Conservation (phyloP, 2,329 filamentous ascomycete species). For the Fonsecaea erecta region DNA sequence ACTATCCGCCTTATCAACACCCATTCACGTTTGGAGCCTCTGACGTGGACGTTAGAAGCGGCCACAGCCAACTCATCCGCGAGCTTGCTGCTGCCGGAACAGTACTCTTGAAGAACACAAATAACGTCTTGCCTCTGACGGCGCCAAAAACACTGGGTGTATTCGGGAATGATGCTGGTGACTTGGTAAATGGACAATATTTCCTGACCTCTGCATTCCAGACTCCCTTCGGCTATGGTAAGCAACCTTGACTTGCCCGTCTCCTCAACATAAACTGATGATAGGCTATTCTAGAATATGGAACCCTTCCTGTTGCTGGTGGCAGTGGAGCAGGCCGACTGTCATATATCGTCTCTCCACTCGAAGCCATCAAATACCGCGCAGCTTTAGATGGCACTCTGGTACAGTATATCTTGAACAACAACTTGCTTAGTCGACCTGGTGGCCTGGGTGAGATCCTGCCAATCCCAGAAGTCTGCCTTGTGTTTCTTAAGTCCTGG, state of each 20-base stretch:
- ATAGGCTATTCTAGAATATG: slow-evolving; percentile 20
- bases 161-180: slow-evolving; percentile 54
- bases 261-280: not conserved
- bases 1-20: slow-evolving; percentile 20
- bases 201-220: slow-evolving; percentile 23
- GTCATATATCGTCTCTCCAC: slow-evolving; percentile 40
- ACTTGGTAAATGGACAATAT: slow-evolving; percentile 29
- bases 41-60: slow-evolving; percentile 55
- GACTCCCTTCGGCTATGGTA: slow-evolving; percentile 26
- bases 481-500: slow-evolving; percentile 65
- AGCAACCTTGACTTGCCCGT: slow-evolving; percentile 68
- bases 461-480: slow-evolving; percentile 54
- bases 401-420: slow-evolving; percentile 49
- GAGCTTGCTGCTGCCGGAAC: slow-evolving; percentile 63
- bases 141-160: slow-evolving; percentile 53
- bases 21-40: slow-evolving; percentile 24
- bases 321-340: slow-evolving; percentile 41
- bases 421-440: slow-evolving; percentile 42
- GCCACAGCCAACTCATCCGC: slow-evolving; percentile 45
- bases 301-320: slow-evolving; percentile 38
- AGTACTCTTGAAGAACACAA: slow-evolving; percentile 59
- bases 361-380: slow-evolving; percentile 40
- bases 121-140: slow-evolving; percentile 56
- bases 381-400: slow-evolving; percentile 37
- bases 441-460: slow-evolving; percentile 19